phyloP scores from a whole-genome alignment of 2,329 filamentous ascomycete species.

The Sclerotinia subarctica region DNA sequence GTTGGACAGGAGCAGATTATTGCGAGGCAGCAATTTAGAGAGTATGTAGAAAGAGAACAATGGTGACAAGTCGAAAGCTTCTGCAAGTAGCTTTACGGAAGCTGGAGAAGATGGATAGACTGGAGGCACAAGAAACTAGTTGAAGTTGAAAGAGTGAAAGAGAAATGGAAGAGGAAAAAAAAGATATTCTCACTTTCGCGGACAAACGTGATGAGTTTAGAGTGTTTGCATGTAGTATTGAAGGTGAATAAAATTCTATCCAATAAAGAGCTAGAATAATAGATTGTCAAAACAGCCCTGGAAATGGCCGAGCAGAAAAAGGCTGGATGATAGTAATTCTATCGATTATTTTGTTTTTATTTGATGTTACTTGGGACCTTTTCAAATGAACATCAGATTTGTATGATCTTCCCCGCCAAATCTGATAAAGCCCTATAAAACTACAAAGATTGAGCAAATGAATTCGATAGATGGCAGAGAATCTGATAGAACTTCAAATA shows the following conservation, averaged over 20 bases:
- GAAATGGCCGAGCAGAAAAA: background rate
- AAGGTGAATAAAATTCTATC: background rate
- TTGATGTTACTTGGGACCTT: background rate
- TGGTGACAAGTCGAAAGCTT: background rate
- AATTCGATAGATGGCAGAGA: background rate
- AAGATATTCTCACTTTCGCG: background rate
- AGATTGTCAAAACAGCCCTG: background rate
- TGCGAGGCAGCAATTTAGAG: background rate
- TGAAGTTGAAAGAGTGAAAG: background rate
- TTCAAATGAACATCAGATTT: background rate
- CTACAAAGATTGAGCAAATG: background rate
- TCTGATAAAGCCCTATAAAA: background rate
- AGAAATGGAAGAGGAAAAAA: background rate
- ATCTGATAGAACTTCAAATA: conserved; percentile 5
- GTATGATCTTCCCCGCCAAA: background rate
- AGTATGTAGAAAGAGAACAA: background rate
- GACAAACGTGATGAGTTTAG: background rate
- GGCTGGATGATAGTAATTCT: background rate
- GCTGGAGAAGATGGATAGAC: background rate
- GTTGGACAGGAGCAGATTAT: background rate
- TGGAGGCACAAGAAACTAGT: background rate
- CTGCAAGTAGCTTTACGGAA: background rate
- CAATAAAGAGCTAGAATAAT: background rate
- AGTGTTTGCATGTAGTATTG: conserved; percentile 2
- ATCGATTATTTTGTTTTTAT: background rate